Conservation (phyloP, 345 rosid species). For the Sisymbrium altissimum region DNA sequence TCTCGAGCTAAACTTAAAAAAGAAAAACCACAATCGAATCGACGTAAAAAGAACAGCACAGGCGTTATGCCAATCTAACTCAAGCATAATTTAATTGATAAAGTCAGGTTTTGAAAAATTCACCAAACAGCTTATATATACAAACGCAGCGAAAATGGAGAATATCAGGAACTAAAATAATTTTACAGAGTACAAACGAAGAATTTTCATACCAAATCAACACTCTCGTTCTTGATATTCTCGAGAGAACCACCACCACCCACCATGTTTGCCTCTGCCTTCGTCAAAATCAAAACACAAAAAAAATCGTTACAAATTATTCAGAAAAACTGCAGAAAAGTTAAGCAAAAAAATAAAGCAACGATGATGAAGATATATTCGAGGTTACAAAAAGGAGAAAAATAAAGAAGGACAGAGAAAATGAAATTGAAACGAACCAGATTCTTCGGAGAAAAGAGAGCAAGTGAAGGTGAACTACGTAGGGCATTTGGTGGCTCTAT, state of each 20-base stretch:
- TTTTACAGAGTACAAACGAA: not conserved
- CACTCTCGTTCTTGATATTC: slow-evolving; percentile 31
- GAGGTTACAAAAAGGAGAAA: not conserved
- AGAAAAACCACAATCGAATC: not conserved
- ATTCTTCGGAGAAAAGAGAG: slow-evolving; percentile 25
- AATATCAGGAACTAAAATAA: not conserved
- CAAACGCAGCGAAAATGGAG: not conserved
- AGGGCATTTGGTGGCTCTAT: slow-evolving; percentile 25
- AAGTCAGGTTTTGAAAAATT: not conserved
- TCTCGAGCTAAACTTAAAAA: not conserved
- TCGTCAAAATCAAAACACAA: not conserved
- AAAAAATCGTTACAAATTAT: not conserved
- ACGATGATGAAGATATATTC: slow-evolving; percentile 10
- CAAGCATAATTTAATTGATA: not conserved
- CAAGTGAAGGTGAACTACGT: slow-evolving; percentile 29
- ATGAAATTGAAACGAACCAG: slow-evolving; percentile 27
- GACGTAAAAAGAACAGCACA: not conserved
- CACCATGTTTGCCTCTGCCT: slow-evolving; percentile 19
- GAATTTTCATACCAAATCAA: slow-evolving; percentile 31
- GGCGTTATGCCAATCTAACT: not conserved
- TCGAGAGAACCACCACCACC: slow-evolving; percentile 17
- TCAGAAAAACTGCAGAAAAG: not conserved
- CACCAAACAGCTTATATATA: not conserved
- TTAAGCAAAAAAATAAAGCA: not conserved
- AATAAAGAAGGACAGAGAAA: not conserved